Base-by-base conservation (phyloP, 2,329 filamentous ascomycete species). In the Orbilia javanica region DNA sequence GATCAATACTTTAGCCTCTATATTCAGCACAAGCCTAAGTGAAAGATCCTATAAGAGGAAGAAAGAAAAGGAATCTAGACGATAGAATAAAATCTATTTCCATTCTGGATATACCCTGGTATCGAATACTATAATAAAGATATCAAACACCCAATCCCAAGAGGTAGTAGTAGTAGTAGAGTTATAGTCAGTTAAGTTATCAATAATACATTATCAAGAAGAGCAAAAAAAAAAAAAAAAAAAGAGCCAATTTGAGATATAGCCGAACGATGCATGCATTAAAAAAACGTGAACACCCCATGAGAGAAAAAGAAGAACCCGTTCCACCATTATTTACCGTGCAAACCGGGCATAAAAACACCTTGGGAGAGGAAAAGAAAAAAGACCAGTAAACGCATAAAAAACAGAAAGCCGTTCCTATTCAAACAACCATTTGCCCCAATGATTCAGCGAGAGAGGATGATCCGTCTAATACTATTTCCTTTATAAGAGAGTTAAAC, bases 301-400 rank as follows among this genome's bases (percentile, higher is more conserved):
- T 50, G 22, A 50, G 13, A 10, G 15, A 25, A 8, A 55, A 18
- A 46, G 31, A 15, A 44, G 29, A 53, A 22, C 31, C 55, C 55
- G 55, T 46, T 60, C 64, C 48, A 67, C 31, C 64, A 57, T 53
- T 68, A 70, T 63, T 62, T 57, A 70, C 52, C 52, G 15, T 57
- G 52, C 52, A 36, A 57, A 31, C 50, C 50, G 50, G 50, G 50
- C n/a, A 46, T 46, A 22, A 34, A 44, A 53, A 53, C 55, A 57
- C 44, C 42, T n/a, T 52, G 55, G 18, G 27, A 31, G 36, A 39
- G 36, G 13, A 39, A 52, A 2, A n/a, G 25, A 36, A 44, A 36
- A n/a, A n/a, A n/a, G n/a, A 39, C 36, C 36, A 13, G n/a, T 39
- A 15, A 36, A n/a, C n/a, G n/a, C n/a, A n/a, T 46, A 34, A 20